Evolutionary conservation across 2,329 filamentous ascomycete species (phyloP).

Genomic region (Dothidotthia symphoricarpi): DNA sequence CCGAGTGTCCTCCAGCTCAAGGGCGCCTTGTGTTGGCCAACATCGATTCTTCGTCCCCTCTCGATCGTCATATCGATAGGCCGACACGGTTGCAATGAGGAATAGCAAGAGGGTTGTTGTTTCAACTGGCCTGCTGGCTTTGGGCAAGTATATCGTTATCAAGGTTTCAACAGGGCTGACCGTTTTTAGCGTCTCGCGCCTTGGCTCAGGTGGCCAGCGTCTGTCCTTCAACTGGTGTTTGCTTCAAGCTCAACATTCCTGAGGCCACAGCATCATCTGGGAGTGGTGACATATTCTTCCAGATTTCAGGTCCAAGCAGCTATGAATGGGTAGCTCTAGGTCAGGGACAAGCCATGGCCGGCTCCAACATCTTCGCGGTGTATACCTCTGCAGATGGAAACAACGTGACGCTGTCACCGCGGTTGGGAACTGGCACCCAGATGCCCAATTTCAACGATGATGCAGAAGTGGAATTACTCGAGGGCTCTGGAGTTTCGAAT

Average conservation of each 20-base stretch:
- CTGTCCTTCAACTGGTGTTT: slow-evolving; percentile 36
- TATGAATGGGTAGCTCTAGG: slow-evolving; percentile 58
- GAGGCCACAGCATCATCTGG: slow-evolving; percentile 51
- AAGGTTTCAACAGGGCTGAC: slow-evolving; percentile 15
- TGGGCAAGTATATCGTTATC: slow-evolving; percentile 20
- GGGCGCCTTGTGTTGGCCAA: slow-evolving; percentile 1
- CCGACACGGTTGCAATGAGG: slow-evolving; percentile 9
- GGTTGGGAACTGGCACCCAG: slow-evolving; percentile 47
- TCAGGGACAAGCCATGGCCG: slow-evolving; percentile 55
- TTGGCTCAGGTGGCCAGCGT: slow-evolving; percentile 34
- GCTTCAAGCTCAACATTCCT: slow-evolving; percentile 57
- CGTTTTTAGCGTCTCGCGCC: slow-evolving; percentile 21
- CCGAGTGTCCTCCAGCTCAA: slow-evolving; percentile 1
- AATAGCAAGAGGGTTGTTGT: slow-evolving; percentile 10
- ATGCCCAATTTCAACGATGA: slow-evolving; percentile 45
- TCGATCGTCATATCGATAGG: neutral
- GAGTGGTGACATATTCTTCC: slow-evolving; percentile 58
- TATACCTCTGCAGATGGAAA: slow-evolving; percentile 53
- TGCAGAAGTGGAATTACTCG: slow-evolving; percentile 51
- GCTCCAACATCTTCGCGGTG: slow-evolving; percentile 59
- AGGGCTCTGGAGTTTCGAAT: slow-evolving; percentile 54
- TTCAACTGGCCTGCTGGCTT: slow-evolving; percentile 22
- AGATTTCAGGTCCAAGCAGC: slow-evolving; percentile 54
- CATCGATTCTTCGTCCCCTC: neutral
- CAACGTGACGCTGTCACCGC: slow-evolving; percentile 59